Base-by-base conservation (phyloP, 306 rosid genomes). In the Lathyrus aphaca region DNA sequence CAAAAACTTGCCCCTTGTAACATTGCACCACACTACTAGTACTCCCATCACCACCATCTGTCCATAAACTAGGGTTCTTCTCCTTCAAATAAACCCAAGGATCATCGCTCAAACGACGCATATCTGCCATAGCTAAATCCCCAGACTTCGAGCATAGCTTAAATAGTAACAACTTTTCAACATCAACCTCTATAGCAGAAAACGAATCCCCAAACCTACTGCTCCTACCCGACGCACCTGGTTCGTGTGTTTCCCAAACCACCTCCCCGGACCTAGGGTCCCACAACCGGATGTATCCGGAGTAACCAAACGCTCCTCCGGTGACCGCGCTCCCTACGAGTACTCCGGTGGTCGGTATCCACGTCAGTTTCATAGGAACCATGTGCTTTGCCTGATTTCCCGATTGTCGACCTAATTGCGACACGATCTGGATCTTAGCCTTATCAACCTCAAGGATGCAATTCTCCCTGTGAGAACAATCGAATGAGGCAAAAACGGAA, bases 81-180 rank as follows among this genome's bases (percentile, higher is more conserved):
- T 93, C 98, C 49, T 86, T 81, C 79, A 93, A 77, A 78, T 93
- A 93, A 51, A 86, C 68, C 98, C 97, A 93, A 17, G 94, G 97
- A 79, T 93, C 96, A 14, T 88, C 91, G 13, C 84, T 77, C 59
- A 93, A 79, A 10, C 77, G 80, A 55, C 96, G 79, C 83, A 93
- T 37, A 10, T 93, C 98, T 10, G 97, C 97, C 91, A 90, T 77
- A 59, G 83, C 98, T 74, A 93, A 78, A 81, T 93, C 97, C 35
- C 97, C 96, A 0, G 93, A 90, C 72, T 85, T 82, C 0, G 98
- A 93, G 63, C 97, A 93, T 3, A 93, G 62, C 84, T 90, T 93
- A 72, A 88, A 90, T 59, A 93, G 54, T 2, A 54, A 57, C 73
- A 81, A 79, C 65, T 76, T 84, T 12, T 90, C 97, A 49, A 60